Conservation (phyloP, 169 alveolate genomes). For the Cryptosporidium sp. region DNA sequence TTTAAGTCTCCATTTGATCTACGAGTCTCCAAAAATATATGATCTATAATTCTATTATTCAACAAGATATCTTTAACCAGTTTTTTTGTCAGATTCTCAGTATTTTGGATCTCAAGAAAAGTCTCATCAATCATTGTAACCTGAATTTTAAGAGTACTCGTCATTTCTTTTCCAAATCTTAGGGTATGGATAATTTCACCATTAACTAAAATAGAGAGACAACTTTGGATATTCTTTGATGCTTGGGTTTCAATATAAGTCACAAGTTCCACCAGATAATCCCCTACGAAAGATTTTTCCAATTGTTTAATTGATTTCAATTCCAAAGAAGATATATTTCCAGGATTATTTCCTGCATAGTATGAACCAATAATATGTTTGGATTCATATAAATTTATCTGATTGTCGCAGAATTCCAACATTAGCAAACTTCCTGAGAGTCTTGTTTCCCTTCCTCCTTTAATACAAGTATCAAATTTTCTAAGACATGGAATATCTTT, state of each 20-base stretch:
- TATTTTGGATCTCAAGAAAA: conserved; percentile 7
- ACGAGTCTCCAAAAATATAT: not conserved
- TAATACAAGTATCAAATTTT: conserved; percentile 26
- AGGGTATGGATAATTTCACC: conserved; percentile 39
- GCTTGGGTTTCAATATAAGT: conserved; percentile 7
- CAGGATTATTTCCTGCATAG: not conserved
- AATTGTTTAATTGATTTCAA: not conserved
- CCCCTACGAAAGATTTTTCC: conserved; percentile 12
- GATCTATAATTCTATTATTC: conserved; percentile 24
- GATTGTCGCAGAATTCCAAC: conserved; percentile 39
- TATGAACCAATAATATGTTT: not conserved
- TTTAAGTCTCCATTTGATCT: not conserved
- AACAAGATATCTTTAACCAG: conserved; percentile 26
- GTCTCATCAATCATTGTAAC: conserved; percentile 33
- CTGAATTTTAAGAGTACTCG: not conserved
- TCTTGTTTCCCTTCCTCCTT: conserved; percentile 47
- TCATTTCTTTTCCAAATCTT: not conserved
- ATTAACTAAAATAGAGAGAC: conserved; percentile 45
- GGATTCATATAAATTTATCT: conserved; percentile 11
- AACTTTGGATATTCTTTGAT: conserved; percentile 1
- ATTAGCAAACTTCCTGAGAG: conserved; percentile 7
- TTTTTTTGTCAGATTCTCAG: conserved; percentile 16
- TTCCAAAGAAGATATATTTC: not conserved
- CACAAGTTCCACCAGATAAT: conserved; percentile 52
- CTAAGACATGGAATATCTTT: not conserved